Evolutionary conservation across 1,139 yeast species (phyloP).

Genomic region (Geotrichum histeridarum): DNA sequence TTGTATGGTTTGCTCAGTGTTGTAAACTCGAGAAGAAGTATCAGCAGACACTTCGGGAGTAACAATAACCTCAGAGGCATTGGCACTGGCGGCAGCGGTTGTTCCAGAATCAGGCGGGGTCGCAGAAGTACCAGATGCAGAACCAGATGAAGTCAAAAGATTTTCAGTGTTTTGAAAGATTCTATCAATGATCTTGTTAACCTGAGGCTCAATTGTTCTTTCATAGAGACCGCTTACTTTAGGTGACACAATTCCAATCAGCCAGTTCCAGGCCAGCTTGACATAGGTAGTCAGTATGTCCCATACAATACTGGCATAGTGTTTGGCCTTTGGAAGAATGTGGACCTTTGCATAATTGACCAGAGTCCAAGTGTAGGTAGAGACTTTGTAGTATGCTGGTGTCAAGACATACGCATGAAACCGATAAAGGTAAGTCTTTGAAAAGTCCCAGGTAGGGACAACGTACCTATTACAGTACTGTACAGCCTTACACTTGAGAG

Average conservation of each 20-base stretch:
- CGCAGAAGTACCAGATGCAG: slow-evolving; percentile 10
- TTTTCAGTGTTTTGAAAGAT: slow-evolving; percentile 19
- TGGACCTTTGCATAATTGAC: not conserved
- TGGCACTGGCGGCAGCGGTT: not conserved
- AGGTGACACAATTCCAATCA: slow-evolving; percentile 8
- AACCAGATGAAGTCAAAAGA: not conserved
- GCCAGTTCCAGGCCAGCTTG: slow-evolving; percentile 2
- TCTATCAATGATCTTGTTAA: slow-evolving; percentile 28
- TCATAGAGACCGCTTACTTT: slow-evolving; percentile 1
- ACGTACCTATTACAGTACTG: slow-evolving; percentile 19
- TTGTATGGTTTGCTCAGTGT: not conserved
- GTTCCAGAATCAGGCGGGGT: slow-evolving; percentile 8
- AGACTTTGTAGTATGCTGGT: slow-evolving; percentile 19
- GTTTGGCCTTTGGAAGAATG: slow-evolving; percentile 7
- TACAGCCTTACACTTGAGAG: slow-evolving; percentile 15
- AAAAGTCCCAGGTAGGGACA: slow-evolving; percentile 18
- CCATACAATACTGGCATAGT: not conserved
- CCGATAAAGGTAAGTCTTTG: slow-evolving; percentile 16
- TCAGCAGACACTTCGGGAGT: not conserved
- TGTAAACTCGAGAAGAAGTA: not conserved
- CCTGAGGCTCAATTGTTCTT: slow-evolving; percentile 30
- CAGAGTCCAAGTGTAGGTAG: slow-evolving; percentile 6
- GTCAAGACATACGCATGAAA: slow-evolving; percentile 16
- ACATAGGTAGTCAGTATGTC: not conserved
- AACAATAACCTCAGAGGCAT: not conserved